Evolutionary conservation across 2,329 filamentous ascomycete genomes (phyloP).

Genomic region (Clonostachys chloroleuca): DNA sequence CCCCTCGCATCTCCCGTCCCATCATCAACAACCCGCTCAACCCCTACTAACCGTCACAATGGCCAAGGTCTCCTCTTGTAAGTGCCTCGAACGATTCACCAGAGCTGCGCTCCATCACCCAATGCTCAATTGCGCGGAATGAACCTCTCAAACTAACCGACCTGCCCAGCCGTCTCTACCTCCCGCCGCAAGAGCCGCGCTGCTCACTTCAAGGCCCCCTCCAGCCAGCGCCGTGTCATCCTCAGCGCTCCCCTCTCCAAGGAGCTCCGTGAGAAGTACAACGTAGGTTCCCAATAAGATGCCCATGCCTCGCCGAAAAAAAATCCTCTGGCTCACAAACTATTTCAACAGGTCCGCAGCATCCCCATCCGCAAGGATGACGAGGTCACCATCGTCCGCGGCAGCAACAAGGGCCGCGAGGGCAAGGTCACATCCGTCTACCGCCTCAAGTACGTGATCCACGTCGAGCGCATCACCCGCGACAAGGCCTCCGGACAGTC

Average conservation of each 20-base stretch:
- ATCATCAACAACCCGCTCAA: conserved; percentile 19
- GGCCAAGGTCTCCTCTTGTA: conserved; percentile 66
- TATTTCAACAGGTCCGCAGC: conserved; percentile 68
- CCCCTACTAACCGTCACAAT: conserved; percentile 43
- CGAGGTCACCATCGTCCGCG: conserved; percentile 89
- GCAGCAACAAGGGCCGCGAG: conserved; percentile 94
- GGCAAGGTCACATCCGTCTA: conserved; percentile 98
- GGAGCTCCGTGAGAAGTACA: conserved; percentile 99
- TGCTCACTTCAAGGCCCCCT: conserved; percentile 94
- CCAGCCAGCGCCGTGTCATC: conserved; percentile 89
- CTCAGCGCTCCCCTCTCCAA: conserved; percentile 96
- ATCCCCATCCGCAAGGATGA: conserved; percentile 98
- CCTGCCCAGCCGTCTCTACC: conserved; percentile 53
- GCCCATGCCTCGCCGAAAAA: not conserved
- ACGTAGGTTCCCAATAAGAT: conserved; percentile 55
- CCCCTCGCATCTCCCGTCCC: conserved; percentile 2
- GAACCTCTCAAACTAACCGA: conserved; percentile 1
- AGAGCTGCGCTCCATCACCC: too few relatives aligned
- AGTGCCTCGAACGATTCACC: conserved; percentile 13
- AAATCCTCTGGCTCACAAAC: not conserved
- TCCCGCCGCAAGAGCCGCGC: conserved; percentile 98
- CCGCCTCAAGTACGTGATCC: conserved; percentile 96
- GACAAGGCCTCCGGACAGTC: conserved; percentile 98
- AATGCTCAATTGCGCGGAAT: too few relatives aligned
- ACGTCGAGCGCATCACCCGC: conserved; percentile 93